These are phyloP conservation scores for Trichophaea hybrida DNA, from an alignment of 2,329 filamentous ascomycete species.

Conservation along the genomic window DNA sequence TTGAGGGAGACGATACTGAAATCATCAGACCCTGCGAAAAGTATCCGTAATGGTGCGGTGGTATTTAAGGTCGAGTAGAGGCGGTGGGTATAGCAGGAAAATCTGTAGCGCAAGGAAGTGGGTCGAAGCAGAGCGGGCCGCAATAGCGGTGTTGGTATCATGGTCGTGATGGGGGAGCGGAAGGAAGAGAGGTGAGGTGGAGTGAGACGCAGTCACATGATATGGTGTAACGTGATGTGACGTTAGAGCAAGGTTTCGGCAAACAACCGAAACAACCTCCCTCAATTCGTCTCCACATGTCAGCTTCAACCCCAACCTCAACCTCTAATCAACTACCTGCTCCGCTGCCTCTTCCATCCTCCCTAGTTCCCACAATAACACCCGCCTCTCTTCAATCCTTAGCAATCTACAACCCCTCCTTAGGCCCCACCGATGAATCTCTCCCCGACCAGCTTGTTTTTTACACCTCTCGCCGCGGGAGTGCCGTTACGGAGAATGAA, in stretches of 20 bases:
- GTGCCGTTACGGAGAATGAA: conserved; percentile 50
- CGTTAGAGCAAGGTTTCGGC: no score
- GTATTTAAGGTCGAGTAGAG: not conserved
- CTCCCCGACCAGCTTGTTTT: conserved; percentile 79
- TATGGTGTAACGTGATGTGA: not conserved
- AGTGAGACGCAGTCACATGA: not conserved
- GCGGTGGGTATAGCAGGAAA: not conserved
- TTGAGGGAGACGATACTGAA: conserved; percentile 70
- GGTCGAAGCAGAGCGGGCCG: not conserved
- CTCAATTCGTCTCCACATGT: not conserved
- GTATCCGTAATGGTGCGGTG: conserved; percentile 55
- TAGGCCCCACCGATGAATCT: conserved; percentile 51
- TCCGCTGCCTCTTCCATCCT: conserved; percentile 16
- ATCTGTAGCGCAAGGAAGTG: not conserved
- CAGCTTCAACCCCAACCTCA: not conserved
- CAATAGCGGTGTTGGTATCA: no score
- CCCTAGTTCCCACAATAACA: conserved; percentile 34
- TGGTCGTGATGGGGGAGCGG: no score
- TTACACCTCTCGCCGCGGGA: conserved; percentile 52
- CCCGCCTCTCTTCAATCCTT: conserved; percentile 83
- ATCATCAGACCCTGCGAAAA: conserved; percentile 88
- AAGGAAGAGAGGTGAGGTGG: not conserved
- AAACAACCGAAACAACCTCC: not conserved
- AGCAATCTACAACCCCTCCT: conserved; percentile 83
- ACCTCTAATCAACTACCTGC: not conserved